phyloP scores from a whole-genome alignment of 371 early-diverging fungal genomes.

The Encephalitozoon hellem region DNA sequence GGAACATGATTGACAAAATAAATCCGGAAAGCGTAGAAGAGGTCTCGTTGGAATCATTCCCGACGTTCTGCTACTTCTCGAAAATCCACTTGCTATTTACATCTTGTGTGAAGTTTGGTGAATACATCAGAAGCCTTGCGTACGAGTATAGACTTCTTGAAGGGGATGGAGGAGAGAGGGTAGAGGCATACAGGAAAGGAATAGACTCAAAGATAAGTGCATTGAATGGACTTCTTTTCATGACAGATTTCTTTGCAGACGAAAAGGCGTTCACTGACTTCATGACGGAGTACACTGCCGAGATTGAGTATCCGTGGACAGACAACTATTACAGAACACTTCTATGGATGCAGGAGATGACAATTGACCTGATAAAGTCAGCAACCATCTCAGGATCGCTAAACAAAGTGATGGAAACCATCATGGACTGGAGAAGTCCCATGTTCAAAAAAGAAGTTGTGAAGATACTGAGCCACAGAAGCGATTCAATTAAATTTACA shows the following conservation, averaged over 20 bases:
- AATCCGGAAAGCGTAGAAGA: conserved; percentile 17
- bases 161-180: not conserved
- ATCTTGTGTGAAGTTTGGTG: conserved; percentile 9
- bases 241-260: not conserved
- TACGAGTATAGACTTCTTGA: conserved; percentile 8
- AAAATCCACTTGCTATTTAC: conserved; percentile 2
- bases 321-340: conserved; percentile 4
- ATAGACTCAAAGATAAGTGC: conserved; percentile 11
- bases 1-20: conserved; percentile 10
- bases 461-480: conserved; percentile 7
- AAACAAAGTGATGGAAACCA: not conserved
- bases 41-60: conserved; percentile 1
- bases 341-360: conserved; percentile 18
- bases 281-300: conserved; percentile 9
- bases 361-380: not conserved
- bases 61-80: conserved; percentile 18
- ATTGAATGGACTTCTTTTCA: not conserved
- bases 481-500: conserved; percentile 2
- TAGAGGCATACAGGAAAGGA: conserved; percentile 6
- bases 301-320: conserved; percentile 5
- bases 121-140: not conserved
- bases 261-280: conserved; percentile 11
- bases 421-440: not conserved
- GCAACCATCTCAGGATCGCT: not conserved
- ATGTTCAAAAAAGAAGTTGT: not conserved